phyloP scores from a whole-genome alignment of 768 basidiomycete species.

The Ephemerocybe angulata region DNA sequence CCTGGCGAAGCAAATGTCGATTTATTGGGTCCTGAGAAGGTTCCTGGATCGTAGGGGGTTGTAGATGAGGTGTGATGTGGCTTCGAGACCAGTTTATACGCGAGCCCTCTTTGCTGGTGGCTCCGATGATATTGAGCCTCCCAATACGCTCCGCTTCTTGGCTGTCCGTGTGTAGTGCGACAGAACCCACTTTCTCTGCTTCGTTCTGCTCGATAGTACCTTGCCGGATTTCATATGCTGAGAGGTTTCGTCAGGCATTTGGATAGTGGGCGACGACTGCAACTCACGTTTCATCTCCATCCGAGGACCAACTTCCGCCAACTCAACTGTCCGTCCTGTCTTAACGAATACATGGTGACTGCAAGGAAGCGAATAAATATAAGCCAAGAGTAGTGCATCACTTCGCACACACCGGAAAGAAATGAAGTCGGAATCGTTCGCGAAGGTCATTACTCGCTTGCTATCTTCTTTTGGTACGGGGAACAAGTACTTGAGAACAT shows the following conservation, averaged over 20 bases:
- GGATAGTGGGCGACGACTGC: too few species aligned
- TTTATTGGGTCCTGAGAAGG: too few species aligned
- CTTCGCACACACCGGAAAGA: conserved; percentile 73
- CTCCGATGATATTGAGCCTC: conserved; percentile 34
- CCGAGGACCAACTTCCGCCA: conserved; percentile 96
- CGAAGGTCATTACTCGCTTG: conserved; percentile 97
- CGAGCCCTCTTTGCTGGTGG: conserved; percentile 28
- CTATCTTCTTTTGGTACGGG: conserved; percentile 98
- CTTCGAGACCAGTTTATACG: too few species aligned
- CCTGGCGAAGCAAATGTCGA: too few species aligned
- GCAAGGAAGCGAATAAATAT: not conserved
- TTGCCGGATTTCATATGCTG: conserved; percentile 96
- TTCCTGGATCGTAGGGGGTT: too few species aligned
- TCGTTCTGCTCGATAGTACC: conserved; percentile 94
- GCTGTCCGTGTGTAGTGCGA: conserved; percentile 91
- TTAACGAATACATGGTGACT: conserved; percentile 98
- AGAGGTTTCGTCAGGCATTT: not conserved
- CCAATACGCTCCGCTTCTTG: conserved; percentile 78
- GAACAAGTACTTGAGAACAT: conserved; percentile 87
- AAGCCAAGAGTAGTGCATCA: not conserved
- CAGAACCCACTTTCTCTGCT: conserved; percentile 96
- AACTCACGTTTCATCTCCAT: conserved; percentile 97
- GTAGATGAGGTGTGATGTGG: too few species aligned
- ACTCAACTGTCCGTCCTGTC: conserved; percentile 78
- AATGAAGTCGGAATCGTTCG: conserved; percentile 94